These are phyloP conservation scores for Euryodendron excelsum DNA, from an alignment of 148 eudicot species.

Conservation along the genomic window DNA sequence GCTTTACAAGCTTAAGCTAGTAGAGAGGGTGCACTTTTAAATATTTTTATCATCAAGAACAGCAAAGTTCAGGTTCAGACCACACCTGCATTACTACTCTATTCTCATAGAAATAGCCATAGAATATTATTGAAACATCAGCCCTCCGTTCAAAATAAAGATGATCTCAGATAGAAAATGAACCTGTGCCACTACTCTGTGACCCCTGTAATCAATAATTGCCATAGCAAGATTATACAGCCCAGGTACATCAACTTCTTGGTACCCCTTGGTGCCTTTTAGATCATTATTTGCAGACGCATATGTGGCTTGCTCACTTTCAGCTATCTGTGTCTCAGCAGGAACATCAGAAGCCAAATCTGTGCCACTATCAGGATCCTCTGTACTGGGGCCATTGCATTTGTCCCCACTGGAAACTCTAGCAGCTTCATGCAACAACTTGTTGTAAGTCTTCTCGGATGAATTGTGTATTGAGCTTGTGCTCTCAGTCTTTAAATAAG, in stretches of 20 bases:
- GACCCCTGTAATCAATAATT: slow-evolving; percentile 94
- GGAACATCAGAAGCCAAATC: slow-evolving; percentile 48
- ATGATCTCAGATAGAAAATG: slow-evolving; percentile 13
- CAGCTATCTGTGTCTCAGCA: slow-evolving; percentile 70
- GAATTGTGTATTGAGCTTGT: slow-evolving; percentile 15
- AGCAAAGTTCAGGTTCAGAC: neutral
- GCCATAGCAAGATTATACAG: slow-evolving; percentile 99
- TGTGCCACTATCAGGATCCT: slow-evolving; percentile 31
- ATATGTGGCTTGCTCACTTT: slow-evolving; percentile 98
- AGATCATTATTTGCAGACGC: slow-evolving; percentile 98
- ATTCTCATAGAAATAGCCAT: neutral
- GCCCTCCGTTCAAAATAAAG: neutral
- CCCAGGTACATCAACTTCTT: slow-evolving; percentile 95
- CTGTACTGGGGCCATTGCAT: slow-evolving; percentile 31
- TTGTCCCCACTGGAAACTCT: slow-evolving; percentile 39
- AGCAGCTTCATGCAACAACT: slow-evolving; percentile 27
- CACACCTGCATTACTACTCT: neutral
- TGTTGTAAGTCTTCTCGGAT: slow-evolving; percentile 35
- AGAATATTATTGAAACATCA: neutral
- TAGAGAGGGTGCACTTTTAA: neutral
- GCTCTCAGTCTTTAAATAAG: slow-evolving; percentile 35
- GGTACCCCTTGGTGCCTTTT: slow-evolving; percentile 96
- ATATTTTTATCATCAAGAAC: neutral
- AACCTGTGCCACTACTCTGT: slow-evolving; percentile 98
- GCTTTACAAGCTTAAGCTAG: neutral